Conservation (phyloP, 2,329 filamentous ascomycete genomes). For the Microsporum ferrugineum region DNA sequence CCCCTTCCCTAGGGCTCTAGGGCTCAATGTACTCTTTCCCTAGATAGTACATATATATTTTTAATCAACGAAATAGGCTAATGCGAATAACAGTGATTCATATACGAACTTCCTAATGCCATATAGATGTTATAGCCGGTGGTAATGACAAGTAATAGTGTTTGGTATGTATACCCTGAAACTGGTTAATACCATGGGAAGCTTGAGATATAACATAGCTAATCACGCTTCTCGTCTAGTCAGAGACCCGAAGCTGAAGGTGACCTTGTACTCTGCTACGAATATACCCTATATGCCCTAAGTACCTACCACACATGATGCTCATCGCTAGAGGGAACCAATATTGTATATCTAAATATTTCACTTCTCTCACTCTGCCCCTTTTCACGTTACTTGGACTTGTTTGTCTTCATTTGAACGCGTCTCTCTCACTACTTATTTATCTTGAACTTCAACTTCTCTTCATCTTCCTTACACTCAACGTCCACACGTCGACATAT, state of each 20-base stretch:
- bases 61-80: slow-evolving; percentile 1
- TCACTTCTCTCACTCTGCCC: background rate
- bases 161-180: no score
- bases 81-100: background rate
- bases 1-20: background rate
- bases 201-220: no score
- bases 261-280: no score
- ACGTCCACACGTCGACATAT: background rate
- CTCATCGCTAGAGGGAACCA: background rate
- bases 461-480: background rate
- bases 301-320: no score
- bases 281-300: no score
- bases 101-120: no score
- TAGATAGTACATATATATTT: slow-evolving; percentile 1
- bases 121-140: no score
- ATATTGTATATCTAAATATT: background rate
- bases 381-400: background rate
- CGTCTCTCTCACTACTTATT: background rate
- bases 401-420: background rate
- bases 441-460: background rate
- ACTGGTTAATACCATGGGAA: no score
- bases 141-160: no score
- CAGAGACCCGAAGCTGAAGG: no score
- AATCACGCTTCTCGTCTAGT: no score
- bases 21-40: background rate